Base-by-base conservation (phyloP, 163 green algal genomes). In the Chlamydomonas reinhardtii region DNA sequence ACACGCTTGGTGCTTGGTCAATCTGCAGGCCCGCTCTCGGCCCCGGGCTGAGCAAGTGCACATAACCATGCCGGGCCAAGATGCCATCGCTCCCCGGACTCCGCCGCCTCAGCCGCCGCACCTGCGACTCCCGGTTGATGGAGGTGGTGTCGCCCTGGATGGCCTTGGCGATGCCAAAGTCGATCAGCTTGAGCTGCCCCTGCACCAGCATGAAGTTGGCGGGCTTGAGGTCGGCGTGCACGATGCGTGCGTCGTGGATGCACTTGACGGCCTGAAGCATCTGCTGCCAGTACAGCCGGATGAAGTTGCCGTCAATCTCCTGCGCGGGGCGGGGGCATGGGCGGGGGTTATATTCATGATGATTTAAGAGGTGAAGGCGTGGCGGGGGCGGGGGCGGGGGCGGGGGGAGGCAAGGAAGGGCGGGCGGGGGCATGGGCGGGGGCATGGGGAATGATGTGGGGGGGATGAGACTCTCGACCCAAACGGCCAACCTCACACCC, bases 121-220 rank as follows among this genome's bases (percentile, higher is more conserved):
- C 90, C 89, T 95, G 92, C n/a, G 92, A 92, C 92, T 99, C 96
- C 2, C 96, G 91, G 12, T 95, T 94, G 83, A 99, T 99, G 88
- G 93, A 96, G 35, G 97, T 99, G 48, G 96, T 98, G 93, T 99
- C 95, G 20, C 93, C 91, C 61, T 93, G 89, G 79, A 99, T 99
- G 74, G 94, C 93, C 90, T 98, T 99, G 72, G 97, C 97, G 85
- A 99, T 99, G 83, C 98, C 98, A 93, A 99, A 99, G 89, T 99
- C 97, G 70, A 99, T 99, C 6, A 99, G 96, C 94, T 99, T 99
- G 24, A 99, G 93, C 88, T 95, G 89, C 8, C 97, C 97, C 82
- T 92, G 94, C 78, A 99, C 96, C 89, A 98, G 89, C 81, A 99
- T 88, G 90, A 98, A 98, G 91, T 99, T 99, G 84, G 96, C 96